phyloP scores from a whole-genome alignment of 192 early-diverging fungal species.

The Geranomyces michiganensis region DNA sequence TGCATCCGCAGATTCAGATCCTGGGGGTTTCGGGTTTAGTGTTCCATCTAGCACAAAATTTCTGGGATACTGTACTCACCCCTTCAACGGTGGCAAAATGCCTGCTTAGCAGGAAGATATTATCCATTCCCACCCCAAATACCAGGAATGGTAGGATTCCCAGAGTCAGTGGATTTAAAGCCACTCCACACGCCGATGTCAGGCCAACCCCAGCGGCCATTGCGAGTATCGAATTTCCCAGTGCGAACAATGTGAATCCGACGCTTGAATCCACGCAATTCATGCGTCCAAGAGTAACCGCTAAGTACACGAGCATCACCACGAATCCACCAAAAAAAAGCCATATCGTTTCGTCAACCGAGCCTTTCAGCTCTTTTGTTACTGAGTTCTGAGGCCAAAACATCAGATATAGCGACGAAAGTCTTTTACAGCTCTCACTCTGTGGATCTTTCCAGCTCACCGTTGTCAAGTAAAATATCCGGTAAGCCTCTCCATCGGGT shows the following conservation, averaged over 20 bases:
- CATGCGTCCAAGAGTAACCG: neutral
- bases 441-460: no score
- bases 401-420: no score
- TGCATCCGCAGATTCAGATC: neutral
- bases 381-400: no score
- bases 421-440: no score
- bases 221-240: neutral
- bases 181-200: neutral
- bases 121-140: neutral
- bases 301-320: neutral
- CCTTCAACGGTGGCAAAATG: neutral
- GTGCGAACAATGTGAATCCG: neutral
- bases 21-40: no score
- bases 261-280: neutral
- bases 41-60: no score
- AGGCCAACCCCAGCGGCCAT: conserved; percentile 7
- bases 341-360: neutral
- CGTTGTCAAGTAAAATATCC: no score
- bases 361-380: neutral
- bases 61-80: neutral
- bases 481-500: no score
- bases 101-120: neutral
- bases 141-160: neutral
- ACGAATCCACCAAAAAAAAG: neutral
- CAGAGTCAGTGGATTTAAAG: neutral